Base-by-base conservation (phyloP, 371 early-diverging fungal species). In the Actinomucor elegans region DNA sequence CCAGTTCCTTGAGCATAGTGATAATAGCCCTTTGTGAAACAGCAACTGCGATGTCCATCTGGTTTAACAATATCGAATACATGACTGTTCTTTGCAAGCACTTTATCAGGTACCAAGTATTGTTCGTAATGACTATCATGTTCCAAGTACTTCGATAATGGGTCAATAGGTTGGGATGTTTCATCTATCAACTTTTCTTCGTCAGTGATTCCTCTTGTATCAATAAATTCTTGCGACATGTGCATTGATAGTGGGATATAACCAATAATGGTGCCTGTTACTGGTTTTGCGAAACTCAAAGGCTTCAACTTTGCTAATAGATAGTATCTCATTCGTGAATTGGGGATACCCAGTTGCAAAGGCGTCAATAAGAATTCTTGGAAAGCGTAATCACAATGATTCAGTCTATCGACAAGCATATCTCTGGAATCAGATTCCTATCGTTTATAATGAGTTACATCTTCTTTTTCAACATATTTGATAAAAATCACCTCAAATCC, bases 1-100 rank as follows among this genome's bases (percentile, higher is more conserved):
- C 87, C 94, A 0, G 88, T 90, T 17, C 86, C 90, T 56, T 92
- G 88, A 8, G 84, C 89, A 66, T 86, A 91, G 49, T 86, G 86
- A 46, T 71, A 75, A 57, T 92, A 93, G 1, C 87, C 88, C 67
- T 93, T 93, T 10, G 94, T 93, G 61, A 93, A 93, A 60, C 94
- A 93, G 50, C 90, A 91, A 23, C 90, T 84, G 23, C 89, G 75
- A 24, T 59, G 73, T 8, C 74, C 77, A 18, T 65, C 59, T 4
- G 81, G 80, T 34, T 85, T 87, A 7, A 91, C 89, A 31, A 92
- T 86, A 64, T 92, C 94, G 70, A 88, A 81, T 11, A 83, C 75
- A 29, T 80, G 71, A 4, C 81, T 79, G 34, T 86, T 79, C 48
- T 84, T 88, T 7, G 79, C 57, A 9, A 88, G 63, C 0, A 78